Percentiles rank a stretch among this genome's conserved stretches.
phyloP scores from a whole-genome alignment of 805 yeast genomes.

The Isabelozyma gotoi region DNA sequence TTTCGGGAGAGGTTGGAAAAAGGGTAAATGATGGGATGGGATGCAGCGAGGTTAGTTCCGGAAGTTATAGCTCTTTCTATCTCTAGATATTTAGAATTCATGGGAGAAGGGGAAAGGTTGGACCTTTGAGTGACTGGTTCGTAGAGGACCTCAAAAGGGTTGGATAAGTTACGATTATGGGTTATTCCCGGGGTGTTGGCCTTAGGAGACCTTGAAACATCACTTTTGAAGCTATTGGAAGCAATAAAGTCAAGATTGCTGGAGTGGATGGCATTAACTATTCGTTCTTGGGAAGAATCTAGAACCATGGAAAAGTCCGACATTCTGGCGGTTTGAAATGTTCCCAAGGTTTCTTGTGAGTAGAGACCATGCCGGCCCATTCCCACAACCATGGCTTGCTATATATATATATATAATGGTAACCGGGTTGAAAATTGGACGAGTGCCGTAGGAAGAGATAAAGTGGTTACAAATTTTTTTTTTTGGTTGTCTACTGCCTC shows the following conservation, averaged over 20 bases:
- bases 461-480: neutral
- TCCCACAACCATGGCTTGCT: neutral
- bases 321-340: neutral
- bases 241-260: neutral
- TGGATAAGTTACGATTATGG: conserved; percentile 15
- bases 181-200: neutral
- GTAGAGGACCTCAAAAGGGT: conserved; percentile 29
- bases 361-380: neutral
- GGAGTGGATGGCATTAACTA: neutral
- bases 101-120: conserved; percentile 1
- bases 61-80: neutral
- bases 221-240: neutral
- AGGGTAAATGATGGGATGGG: conserved; percentile 17
- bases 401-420: too few species aligned
- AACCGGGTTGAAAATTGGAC: too few species aligned
- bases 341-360: neutral
- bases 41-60: neutral
- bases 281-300: neutral
- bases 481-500: neutral
- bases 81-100: conserved; percentile 5
- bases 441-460: too few species aligned
- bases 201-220: neutral
- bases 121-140: conserved; percentile 5
- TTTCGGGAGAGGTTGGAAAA: neutral
- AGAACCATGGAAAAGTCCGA: neutral